Conservation (phyloP, 2,329 filamentous ascomycete genomes). For the Aspergillus costaricaensis region DNA sequence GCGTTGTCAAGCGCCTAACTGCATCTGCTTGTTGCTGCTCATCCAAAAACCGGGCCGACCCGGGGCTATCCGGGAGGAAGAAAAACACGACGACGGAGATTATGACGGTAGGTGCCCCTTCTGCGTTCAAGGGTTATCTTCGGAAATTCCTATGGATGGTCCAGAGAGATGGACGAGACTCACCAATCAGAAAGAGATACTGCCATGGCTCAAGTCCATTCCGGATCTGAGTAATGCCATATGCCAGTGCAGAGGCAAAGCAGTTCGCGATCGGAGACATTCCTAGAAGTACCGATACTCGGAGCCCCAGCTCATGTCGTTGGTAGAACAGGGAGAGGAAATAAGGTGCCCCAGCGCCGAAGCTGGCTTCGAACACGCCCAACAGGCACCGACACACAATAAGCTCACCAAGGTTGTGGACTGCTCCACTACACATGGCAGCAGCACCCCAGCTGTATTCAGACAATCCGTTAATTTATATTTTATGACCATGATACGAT, state of each 20-base stretch:
- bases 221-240: constrained; percentile 36
- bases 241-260: constrained; percentile 44
- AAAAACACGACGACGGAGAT: constrained; percentile 47
- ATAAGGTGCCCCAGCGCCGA: constrained; percentile 28
- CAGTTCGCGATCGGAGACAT: constrained; percentile 43
- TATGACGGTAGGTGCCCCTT: constrained; percentile 46
- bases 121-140: constrained; percentile 6
- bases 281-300: constrained; percentile 50
- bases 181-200: constrained; percentile 52
- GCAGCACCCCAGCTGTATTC: constrained; percentile 26
- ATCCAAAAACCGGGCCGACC: constrained; percentile 44
- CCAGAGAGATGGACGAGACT: neutral
- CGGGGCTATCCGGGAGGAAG: constrained; percentile 48
- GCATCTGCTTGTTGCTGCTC: constrained; percentile 52
- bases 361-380: constrained; percentile 27
- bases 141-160: no score
- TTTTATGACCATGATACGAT: neutral
- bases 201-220: constrained; percentile 33
- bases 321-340: constrained; percentile 54
- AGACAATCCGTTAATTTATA: neutral
- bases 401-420: constrained; percentile 23
- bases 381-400: constrained; percentile 24
- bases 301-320: constrained; percentile 50
- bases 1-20: constrained; percentile 49
- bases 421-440: constrained; percentile 29